Percentiles rank a stretch among this genome's conserved stretches.
Evolutionary conservation across 2,329 filamentous ascomycete genomes (phyloP).

Genomic region (Mycosphaerella arachidis): DNA sequence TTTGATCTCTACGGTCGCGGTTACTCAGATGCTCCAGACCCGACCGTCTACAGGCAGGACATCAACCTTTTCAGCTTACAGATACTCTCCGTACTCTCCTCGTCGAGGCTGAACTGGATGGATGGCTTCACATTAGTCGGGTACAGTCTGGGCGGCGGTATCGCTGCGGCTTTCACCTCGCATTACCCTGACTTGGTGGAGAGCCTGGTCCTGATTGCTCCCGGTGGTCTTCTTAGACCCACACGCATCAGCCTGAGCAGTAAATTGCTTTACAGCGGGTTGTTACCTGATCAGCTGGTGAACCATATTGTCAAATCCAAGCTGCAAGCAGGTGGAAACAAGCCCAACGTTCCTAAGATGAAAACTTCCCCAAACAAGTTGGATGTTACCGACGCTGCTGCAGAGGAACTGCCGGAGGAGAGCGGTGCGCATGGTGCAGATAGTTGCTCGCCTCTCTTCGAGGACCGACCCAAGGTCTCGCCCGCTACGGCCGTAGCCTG

Average conservation of each 20-base stretch:
- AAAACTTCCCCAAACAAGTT: slow-evolving; percentile 2
- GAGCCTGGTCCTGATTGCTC: slow-evolving; percentile 71
- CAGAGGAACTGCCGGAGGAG: slow-evolving; percentile 26
- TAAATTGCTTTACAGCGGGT: slow-evolving; percentile 59
- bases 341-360: slow-evolving; percentile 6
- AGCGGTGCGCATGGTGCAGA: slow-evolving; percentile 19
- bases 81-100: slow-evolving; percentile 65
- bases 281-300: slow-evolving; percentile 57
- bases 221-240: slow-evolving; percentile 68
- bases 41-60: slow-evolving; percentile 65
- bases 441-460: slow-evolving; percentile 43
- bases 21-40: slow-evolving; percentile 67
- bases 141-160: slow-evolving; percentile 75
- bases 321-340: slow-evolving; percentile 22
- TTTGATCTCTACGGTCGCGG: slow-evolving; percentile 76
- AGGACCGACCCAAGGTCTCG: slow-evolving; percentile 49
- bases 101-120: slow-evolving; percentile 63
- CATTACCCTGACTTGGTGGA: slow-evolving; percentile 65
- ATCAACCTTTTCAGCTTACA: slow-evolving; percentile 68
- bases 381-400: slow-evolving; percentile 1
- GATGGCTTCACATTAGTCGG: slow-evolving; percentile 66
- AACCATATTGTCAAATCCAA: slow-evolving; percentile 45
- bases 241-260: slow-evolving; percentile 58
- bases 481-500: slow-evolving; percentile 62
- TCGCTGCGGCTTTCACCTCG: slow-evolving; percentile 64